Base-by-base conservation (phyloP, 225 moss, liverwort and hornwort genomes). In the Bryoerythrophyllum caledonicum region DNA sequence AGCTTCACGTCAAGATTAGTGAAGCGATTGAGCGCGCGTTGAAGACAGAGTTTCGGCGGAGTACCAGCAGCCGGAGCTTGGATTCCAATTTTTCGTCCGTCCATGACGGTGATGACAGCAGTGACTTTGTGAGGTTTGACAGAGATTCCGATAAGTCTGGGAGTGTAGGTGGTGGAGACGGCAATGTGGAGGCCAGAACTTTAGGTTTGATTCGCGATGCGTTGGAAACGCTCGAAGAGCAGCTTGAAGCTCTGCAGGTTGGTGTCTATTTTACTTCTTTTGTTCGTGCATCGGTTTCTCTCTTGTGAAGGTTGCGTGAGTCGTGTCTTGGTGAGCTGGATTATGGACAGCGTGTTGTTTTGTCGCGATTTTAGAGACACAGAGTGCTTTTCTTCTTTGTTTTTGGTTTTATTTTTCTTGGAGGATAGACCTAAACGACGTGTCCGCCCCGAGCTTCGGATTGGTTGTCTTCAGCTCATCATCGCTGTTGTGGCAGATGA, bases 131-230 rank as follows among this genome's bases (percentile, higher is more conserved):
- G 9, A 78, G 69, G 25, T 89, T 92, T 54, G 81, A 75, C 26
- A 61, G 79, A 64, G 85, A 85, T 9, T 78, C 63, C 65, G 67
- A 60, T 3, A 81, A 74, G 75, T 52, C 63, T 20, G 82, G 38
- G 37, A 76, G 65, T 46, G 68, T 73, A 19, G 32, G 32, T 32
- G 77, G 63, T 25, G 85, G 82, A 11, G 92, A 91, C 67, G 82
- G 90, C 60, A 90, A 88, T 76, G 92, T 83, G 46, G 96, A 97
- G 87, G 94, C 92, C 15, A 84, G 94, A 46, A 92, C 86, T 74
- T 88, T 97, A 62, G 87, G 91, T 54, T 87, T 87, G 28, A 97
- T 97, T 82, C 92, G 96, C 40, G 94, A 97, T 83, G 94, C 94
- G 2, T 85, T 97, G 66, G 96, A 93, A 83, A 86, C 88, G 4